These are phyloP conservation scores for Melocanna baccifera DNA, from an alignment of 176 grass and related monocot genomes.

Conservation along the genomic window DNA sequence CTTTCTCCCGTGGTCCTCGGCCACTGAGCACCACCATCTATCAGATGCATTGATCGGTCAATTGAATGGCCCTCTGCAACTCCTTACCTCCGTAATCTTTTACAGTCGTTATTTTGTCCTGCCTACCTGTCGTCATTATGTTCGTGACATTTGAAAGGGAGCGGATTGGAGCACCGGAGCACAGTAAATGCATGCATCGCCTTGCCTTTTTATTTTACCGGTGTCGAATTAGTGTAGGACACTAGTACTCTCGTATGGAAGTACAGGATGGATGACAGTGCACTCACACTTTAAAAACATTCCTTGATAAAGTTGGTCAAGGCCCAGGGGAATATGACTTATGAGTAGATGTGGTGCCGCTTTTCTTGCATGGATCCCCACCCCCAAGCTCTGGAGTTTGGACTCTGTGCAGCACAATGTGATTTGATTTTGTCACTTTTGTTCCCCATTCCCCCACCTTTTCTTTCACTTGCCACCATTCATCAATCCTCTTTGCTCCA, in stretches of 20 bases:
- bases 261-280: neutral
- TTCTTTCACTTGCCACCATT: neutral
- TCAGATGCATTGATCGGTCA: constrained; percentile 11
- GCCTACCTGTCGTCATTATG: neutral
- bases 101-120: constrained; percentile 16
- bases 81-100: neutral
- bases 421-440: constrained; percentile 52
- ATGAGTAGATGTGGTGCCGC: constrained; percentile 32
- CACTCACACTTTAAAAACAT: neutral
- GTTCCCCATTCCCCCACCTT: constrained; percentile 17
- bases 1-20: neutral
- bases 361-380: constrained; percentile 19
- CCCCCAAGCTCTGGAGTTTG: constrained; percentile 23
- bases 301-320: constrained; percentile 63
- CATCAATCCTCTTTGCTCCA: constrained; percentile 36
- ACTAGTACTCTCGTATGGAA: neutral
- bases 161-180: neutral
- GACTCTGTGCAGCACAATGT: constrained; percentile 11
- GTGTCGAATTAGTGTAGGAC: neutral
- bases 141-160: constrained; percentile 26
- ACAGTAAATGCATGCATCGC: neutral
- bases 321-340: constrained; percentile 24
- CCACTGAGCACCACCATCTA: neutral
- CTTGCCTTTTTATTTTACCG: neutral
- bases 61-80: constrained; percentile 26